Evolutionary conservation across 2,329 filamentous ascomycete species (phyloP).

Genomic region (Ceratocystis colombiana): DNA sequence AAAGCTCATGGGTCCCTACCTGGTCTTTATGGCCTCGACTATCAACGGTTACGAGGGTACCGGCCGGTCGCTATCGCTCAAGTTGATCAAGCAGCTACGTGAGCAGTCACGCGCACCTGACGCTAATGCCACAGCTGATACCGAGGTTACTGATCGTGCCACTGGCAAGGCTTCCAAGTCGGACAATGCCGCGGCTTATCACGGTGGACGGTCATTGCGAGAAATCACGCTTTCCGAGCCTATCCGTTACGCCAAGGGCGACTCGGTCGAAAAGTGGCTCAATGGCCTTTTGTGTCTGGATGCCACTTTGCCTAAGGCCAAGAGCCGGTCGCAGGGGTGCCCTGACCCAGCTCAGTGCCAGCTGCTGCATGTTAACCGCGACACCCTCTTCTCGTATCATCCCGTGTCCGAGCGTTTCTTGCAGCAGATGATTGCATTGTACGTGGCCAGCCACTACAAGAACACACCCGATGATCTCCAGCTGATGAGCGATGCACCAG

Average conservation of each 20-base stretch:
- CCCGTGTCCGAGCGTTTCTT: slow-evolving; percentile 94
- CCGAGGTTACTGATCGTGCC: slow-evolving; percentile 63
- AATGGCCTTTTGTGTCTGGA: slow-evolving; percentile 91
- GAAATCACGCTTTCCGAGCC: slow-evolving; percentile 91
- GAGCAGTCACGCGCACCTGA: slow-evolving; percentile 65
- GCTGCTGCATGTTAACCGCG: slow-evolving; percentile 85
- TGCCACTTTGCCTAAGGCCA: slow-evolving; percentile 73
- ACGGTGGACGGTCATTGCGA: slow-evolving; percentile 66
- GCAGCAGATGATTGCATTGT: slow-evolving; percentile 95
- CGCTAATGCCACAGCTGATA: slow-evolving; percentile 44
- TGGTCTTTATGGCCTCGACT: slow-evolving; percentile 98
- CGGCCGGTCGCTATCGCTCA: slow-evolving; percentile 84
- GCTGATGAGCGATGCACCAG: slow-evolving; percentile 93
- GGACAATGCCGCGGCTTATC: slow-evolving; percentile 43
- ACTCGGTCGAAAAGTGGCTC: slow-evolving; percentile 90
- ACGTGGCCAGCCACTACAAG: slow-evolving; percentile 95
- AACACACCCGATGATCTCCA: slow-evolving; percentile 98
- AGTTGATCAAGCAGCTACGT: slow-evolving; percentile 91
- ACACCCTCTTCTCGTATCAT: slow-evolving; percentile 96
- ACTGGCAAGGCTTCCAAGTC: slow-evolving; percentile 64
- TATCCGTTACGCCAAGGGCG: slow-evolving; percentile 85
- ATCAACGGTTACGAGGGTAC: slow-evolving; percentile 99
- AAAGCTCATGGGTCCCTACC: slow-evolving; percentile 90
- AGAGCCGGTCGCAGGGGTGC: slow-evolving; percentile 60
- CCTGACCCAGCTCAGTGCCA: slow-evolving; percentile 88